phyloP scores from a whole-genome alignment of 1,284 basidiomycete genomes.

The Sphaerobolus stellatus region DNA sequence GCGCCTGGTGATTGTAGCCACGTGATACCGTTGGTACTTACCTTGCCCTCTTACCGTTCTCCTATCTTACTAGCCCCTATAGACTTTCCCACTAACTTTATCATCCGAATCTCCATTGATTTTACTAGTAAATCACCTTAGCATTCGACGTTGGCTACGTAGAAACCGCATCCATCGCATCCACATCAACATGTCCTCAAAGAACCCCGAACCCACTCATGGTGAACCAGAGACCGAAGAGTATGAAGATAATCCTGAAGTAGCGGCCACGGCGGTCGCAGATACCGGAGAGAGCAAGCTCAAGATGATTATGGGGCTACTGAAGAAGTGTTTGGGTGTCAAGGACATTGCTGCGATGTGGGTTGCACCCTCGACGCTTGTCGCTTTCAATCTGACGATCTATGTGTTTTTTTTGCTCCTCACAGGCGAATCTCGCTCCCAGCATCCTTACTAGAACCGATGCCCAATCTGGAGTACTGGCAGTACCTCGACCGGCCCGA shows the following conservation, averaged over 20 bases:
- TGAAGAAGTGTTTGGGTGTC: constrained; percentile 85
- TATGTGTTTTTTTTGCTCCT: constrained; percentile 9
- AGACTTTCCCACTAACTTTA: neutral
- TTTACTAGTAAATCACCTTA: too few relatives aligned
- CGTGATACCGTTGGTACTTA: neutral
- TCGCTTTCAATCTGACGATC: neutral
- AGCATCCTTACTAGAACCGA: constrained; percentile 85
- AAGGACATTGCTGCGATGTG: constrained; percentile 92
- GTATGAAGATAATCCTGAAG: constrained; percentile 34
- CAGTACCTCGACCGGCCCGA: constrained; percentile 94
- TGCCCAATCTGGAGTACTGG: constrained; percentile 95
- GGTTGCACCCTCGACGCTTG: constrained; percentile 26
- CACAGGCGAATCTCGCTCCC: constrained; percentile 84
- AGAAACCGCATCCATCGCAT: neutral
- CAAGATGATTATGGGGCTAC: constrained; percentile 84
- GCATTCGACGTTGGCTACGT: too few relatives aligned
- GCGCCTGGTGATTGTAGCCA: too few relatives aligned
- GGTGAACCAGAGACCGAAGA: constrained; percentile 35
- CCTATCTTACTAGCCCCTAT: too few relatives aligned
- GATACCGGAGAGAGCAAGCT: constrained; percentile 84
- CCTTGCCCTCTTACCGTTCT: neutral
- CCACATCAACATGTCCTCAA: constrained; percentile 8
- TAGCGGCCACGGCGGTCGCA: constrained; percentile 60
- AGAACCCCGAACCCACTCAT: constrained; percentile 30
- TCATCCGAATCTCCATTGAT: too few relatives aligned